Evolutionary conservation across 306 rosid genomes (phyloP), one percentile per base, ranked within the genome.

Genomic region (Pyrus pyrifolia): DNA sequence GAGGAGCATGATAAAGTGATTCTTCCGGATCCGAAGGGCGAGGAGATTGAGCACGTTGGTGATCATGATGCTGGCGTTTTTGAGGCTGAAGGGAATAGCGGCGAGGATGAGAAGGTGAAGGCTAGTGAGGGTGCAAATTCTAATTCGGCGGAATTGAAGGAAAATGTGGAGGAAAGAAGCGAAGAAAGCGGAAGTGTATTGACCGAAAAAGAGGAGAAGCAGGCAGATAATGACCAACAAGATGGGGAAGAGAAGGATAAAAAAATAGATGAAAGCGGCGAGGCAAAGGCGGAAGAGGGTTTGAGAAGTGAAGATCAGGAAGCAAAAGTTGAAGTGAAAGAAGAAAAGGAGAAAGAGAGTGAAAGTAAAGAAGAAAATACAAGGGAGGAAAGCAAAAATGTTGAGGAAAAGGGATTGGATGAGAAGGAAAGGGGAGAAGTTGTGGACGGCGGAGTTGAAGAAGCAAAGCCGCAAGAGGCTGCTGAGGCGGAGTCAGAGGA

Each of bases 221-320:
- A 0, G 21, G 11, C 13, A 11, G 62, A 74, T 45, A 46, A 6
- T 42, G 51, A 57, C 6, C 57, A 58, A 35, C 23, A 70, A 57
- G 31, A 18, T 3, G 67, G 44, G 51, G 59, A 70, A 40, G 85
- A 64, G 55, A 75, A 38, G 38, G 53, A 57, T 2, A 18, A 33
- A 25, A 84, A 87, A 71, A 51, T 73, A 8, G 46, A 79, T 30
- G 63, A 81, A 60, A 62, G 78, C 80, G n/a, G 29, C 61, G 82
- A 80, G 46, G 70, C 15, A 30, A 18, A 67, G 12, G 19, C 53
- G 4, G 52, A 67, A 67, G 71, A 27, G 77, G 77, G 42, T 60
- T 44, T 22, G 44, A 44, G n/a, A 73, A 19, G 30, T 11, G 70
- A 46, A 60, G 66, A 60, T 4, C 33, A 12, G 76, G 82, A 76